phyloP scores from a whole-genome alignment of 1,284 basidiomycete genomes.

The Trametes versicolor region DNA sequence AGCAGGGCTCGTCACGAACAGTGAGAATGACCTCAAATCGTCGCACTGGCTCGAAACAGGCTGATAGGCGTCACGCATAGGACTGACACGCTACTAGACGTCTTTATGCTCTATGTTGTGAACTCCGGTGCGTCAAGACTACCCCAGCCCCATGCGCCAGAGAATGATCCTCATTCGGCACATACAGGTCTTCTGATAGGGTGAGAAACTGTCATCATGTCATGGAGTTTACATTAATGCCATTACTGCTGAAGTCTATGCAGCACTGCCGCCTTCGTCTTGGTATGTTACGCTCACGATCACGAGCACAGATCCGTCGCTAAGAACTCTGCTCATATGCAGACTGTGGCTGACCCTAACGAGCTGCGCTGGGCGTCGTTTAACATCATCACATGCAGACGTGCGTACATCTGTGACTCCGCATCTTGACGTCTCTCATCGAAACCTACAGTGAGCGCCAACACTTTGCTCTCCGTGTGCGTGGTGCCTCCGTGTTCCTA shows the following conservation, averaged over 20 bases:
- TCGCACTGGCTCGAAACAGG: background rate
- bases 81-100: background rate
- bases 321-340: background rate
- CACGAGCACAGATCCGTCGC: background rate
- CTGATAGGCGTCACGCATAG: background rate
- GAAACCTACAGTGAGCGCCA: background rate
- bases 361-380: background rate
- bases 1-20: background rate
- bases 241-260: too few species aligned
- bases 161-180: background rate
- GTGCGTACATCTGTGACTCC: background rate
- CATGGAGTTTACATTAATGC: too few species aligned
- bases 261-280: background rate
- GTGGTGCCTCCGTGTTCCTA: background rate
- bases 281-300: background rate
- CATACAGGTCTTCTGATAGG: background rate
- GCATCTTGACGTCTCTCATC: background rate
- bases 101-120: constrained; percentile 1
- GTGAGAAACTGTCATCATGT: background rate
- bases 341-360: background rate
- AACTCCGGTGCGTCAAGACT: background rate
- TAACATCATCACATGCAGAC: background rate
- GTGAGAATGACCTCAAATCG: background rate
- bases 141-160: background rate
- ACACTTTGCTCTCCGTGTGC: constrained; percentile 2